These are phyloP conservation scores for Aspergillus sp. DNA, from an alignment of 2,329 filamentous ascomycete species.

Conservation along the genomic window DNA sequence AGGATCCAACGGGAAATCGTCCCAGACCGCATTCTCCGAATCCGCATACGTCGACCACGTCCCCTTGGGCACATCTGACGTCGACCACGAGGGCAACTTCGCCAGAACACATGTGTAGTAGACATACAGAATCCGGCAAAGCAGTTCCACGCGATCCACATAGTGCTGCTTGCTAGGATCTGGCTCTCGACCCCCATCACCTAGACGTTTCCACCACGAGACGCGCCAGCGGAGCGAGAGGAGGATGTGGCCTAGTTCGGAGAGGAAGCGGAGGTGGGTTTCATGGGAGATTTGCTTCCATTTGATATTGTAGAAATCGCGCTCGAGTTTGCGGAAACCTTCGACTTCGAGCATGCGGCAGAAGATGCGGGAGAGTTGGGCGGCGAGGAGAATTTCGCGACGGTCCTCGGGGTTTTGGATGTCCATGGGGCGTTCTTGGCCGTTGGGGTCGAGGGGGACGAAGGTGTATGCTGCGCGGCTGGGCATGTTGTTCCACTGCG, in stretches of 20 bases:
- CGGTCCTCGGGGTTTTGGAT: constrained; percentile 30
- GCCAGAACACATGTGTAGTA: constrained; percentile 40
- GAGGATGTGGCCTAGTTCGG: constrained; percentile 35
- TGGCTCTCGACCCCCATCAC: constrained; percentile 29
- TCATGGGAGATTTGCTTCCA: constrained; percentile 39
- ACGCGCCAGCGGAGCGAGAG: constrained; percentile 40
- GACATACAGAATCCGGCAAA: constrained; percentile 41
- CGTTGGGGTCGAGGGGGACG: constrained; percentile 23
- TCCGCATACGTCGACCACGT: constrained; percentile 38
- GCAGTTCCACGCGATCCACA: constrained; percentile 32
- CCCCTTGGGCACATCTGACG: constrained; percentile 31
- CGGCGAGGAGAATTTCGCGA: constrained; percentile 36
- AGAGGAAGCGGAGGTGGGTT: constrained; percentile 34
- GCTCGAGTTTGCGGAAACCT: constrained; percentile 39
- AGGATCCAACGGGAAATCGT: constrained; percentile 37
- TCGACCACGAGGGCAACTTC: constrained; percentile 36
- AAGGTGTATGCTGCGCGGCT: constrained; percentile 40
- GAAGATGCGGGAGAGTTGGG: constrained; percentile 40
- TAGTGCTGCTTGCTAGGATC: constrained; percentile 35
- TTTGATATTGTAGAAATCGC: constrained; percentile 40
- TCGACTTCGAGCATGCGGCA: constrained; percentile 43
- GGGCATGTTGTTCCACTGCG: constrained; percentile 42
- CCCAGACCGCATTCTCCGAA: constrained; percentile 34
- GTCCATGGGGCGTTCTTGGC: constrained; percentile 33
- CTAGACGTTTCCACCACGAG: constrained; percentile 40